phyloP scores from a whole-genome alignment of 352 stramenopile genomes.

The Saprolegnia parasitica region DNA sequence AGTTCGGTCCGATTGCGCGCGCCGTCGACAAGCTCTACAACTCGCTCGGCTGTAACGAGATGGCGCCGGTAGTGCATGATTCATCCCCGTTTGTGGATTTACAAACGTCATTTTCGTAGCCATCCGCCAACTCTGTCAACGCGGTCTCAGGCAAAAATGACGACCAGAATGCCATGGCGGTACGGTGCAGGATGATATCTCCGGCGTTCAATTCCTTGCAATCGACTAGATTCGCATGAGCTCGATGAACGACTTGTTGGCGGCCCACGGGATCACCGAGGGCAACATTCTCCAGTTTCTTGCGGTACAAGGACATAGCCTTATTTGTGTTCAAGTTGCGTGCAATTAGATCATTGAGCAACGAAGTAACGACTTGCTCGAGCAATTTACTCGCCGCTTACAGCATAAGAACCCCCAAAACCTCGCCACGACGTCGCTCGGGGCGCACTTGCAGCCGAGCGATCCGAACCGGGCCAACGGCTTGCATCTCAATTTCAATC shows the following conservation, averaged over 20 bases:
- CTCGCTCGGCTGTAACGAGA: constrained; percentile 69
- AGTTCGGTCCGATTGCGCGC: constrained; percentile 69
- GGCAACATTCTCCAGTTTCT: constrained; percentile 81
- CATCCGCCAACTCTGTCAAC: constrained; percentile 33
- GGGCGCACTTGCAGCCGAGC: constrained; percentile 58
- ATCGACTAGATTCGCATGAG: constrained; percentile 60
- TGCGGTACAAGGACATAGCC: constrained; percentile 35
- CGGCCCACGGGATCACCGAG: constrained; percentile 70
- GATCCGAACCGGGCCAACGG: constrained; percentile 54
- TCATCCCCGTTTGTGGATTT: not conserved
- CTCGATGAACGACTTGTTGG: constrained; percentile 79
- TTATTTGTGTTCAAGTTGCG: not conserved
- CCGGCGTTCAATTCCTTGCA: not conserved
- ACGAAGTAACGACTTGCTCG: constrained; percentile 71
- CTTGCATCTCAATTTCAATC: constrained; percentile 23
- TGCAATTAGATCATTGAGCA: constrained; percentile 66
- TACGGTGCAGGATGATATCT: too few relatives aligned
- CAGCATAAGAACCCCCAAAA: constrained; percentile 65
- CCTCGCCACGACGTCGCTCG: constrained; percentile 46
- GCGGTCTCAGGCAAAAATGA: constrained; percentile 61
- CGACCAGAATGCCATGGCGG: constrained; percentile 60
- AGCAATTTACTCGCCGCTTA: constrained; percentile 64
- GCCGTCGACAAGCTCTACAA: constrained; percentile 77
- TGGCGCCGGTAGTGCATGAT: constrained; percentile 45
- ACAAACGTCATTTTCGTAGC: not conserved